Base-by-base conservation (phyloP, 345 rosid species). In the Carallia brachiata region DNA sequence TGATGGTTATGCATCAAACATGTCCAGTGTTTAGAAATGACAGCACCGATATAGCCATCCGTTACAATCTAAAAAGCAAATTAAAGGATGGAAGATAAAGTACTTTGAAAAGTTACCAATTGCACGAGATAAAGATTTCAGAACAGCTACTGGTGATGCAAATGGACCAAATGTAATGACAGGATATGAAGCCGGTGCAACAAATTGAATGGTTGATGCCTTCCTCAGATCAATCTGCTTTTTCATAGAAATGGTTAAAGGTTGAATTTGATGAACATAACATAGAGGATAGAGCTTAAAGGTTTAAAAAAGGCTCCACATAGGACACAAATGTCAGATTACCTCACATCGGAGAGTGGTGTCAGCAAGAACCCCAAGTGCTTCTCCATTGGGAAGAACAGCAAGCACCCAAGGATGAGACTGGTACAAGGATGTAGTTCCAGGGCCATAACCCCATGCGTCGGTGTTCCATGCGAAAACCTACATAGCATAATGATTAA, bases 351-450 rank as follows among this genome's bases (percentile, higher is more conserved):
- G 88, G 2, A 71, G 72, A 23, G 96, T 88, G 50, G 97, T 91
- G 82, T 91, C 98, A 70, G 96, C 98, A 81, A 93, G 94, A 79
- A 93, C 78, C 12, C 97, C 98, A 7, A 93, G 47, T 34, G 97
- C 84, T 76, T 91, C 97, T 73, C 97, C 98, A 74, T 67, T 83
- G 13, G 95, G 93, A 84, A 91, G 92, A 80, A 93, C 82, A 70
- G 81, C 92, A 39, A 93, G 78, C 40, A 93, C 91, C 97, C 98
- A 93, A 53, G 98, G 98, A 80, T 93, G 98, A 32, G 98, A 91
- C 82, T 93, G 97, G 78, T 93, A 93, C 81, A 93, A 68, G 37
- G 98, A 91, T 54, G 96, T 93, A 52, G 97, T 89, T 78, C 83
- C 84, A 31, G 94, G 73, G 66, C 96, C 98, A 81, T 80, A 93